Percentiles rank a stretch among this genome's conserved stretches.
Evolutionary conservation across 1,139 yeast species (phyloP).

Genomic region (Kazachstania sp.): DNA sequence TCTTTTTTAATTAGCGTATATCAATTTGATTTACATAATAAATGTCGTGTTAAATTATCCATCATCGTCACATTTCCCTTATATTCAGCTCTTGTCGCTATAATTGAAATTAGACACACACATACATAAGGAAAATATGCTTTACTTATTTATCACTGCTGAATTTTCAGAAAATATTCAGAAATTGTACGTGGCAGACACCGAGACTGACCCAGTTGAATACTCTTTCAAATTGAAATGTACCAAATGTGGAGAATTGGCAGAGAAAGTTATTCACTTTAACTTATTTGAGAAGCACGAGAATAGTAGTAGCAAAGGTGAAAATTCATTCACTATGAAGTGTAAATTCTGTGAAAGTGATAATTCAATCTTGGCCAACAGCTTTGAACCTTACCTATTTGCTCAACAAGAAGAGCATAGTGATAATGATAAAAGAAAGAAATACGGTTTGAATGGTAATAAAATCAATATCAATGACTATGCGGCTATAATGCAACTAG

Average conservation of each 20-base stretch:
- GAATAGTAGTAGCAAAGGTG: constrained; percentile 67
- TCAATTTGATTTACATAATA: not conserved
- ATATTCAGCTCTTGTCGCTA: too few species aligned
- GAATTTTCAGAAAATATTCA: constrained; percentile 26
- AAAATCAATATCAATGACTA: constrained; percentile 29
- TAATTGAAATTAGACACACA: too few species aligned
- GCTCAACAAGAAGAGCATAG: constrained; percentile 20
- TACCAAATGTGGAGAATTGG: constrained; percentile 69
- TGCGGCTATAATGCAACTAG: constrained; percentile 56
- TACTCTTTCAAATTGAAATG: constrained; percentile 69
- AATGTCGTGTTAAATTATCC: not conserved
- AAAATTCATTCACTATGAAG: constrained; percentile 72
- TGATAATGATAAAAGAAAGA: constrained; percentile 20
- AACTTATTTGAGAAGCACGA: constrained; percentile 50
- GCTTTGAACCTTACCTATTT: constrained; percentile 31
- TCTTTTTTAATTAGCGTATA: too few species aligned
- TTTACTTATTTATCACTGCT: constrained; percentile 23
- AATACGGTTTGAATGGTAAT: constrained; percentile 21
- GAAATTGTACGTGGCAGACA: constrained; percentile 44
- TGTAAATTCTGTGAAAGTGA: constrained; percentile 40
- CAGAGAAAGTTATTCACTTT: constrained; percentile 65
- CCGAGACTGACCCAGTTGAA: constrained; percentile 54
- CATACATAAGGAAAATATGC: constrained; percentile 15
- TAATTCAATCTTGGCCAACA: constrained; percentile 21
- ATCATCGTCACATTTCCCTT: too few species aligned